Base-by-base conservation (phyloP, 2,329 filamentous ascomycete species). In the Sporothrix phasma region DNA sequence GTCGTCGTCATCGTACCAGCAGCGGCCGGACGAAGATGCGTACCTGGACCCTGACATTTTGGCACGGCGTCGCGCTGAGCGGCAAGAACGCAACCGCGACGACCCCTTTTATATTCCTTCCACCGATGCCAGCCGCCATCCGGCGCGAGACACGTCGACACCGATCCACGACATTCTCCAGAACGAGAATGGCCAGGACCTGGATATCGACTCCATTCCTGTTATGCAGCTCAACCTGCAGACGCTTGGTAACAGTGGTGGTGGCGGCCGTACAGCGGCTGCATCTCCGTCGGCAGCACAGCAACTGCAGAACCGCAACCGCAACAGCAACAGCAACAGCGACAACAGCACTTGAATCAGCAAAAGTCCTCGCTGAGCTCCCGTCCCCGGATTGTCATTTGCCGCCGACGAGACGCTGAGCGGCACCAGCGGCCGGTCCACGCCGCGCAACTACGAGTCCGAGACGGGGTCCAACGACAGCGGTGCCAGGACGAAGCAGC, bases 131-230 rank as follows among this genome's bases (percentile, higher is more conserved):
- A 69, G 31, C 75, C 77, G 47, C 7, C 76, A 76, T 43, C 29
- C 51, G n/a, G 11, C 79, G 79, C 29, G 59, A 22, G 54, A 85
- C 39, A 82, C 83, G 5, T 88, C 88, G 0, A 93, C 89, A 0
- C 90, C 90, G 0, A 86, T 94, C 59, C 89, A 93, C 71, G 89
- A 85, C 68, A 90, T 94, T 64, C 78, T 89, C 3, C 82, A 85
- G 65, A 85, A 81, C 65, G 85, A 85, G 64, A 92, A 93, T 71
- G 88, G 87, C 1, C 86, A 88, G 2, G 88, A 89, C 51, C 78
- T 97, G 8, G 93, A 99, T 72, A 88, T 99, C 49, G 94, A 99
- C 74, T 85, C 90, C 1, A 99, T 99, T 70, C 94, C 94, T 2
- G 93, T 99, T 70, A 94, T 99, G 86, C 87, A 96, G 72, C 81